Base-by-base conservation (phyloP, 192 early-diverging fungal species). In the Coemansia sp. region DNA sequence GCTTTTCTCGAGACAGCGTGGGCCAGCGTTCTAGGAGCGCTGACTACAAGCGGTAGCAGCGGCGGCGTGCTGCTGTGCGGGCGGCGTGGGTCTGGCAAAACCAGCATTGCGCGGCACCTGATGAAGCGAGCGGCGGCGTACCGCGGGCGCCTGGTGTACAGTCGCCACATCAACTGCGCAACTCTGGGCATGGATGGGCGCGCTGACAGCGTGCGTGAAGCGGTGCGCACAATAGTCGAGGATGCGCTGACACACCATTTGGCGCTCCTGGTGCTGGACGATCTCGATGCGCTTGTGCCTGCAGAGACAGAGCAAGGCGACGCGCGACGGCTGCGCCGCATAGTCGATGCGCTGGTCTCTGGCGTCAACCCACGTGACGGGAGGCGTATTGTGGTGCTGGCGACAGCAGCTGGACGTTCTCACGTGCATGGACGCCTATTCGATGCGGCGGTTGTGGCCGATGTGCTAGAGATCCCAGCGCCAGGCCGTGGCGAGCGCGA, bases 21-120 rank as follows among this genome's bases (percentile, higher is more conserved):
- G 77, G 61, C 59, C 45, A 43, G 59, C 52, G 59, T 80, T 25
- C 67, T 71, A 15, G 57, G 69, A 29, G 65, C 72, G 0, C 32
- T 80, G 68, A 59, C 62, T 42, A 69, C 52, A 5, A 36, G 45
- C 33, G 53, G 63, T 40, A 38, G 36, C 2, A 38, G 36, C 2
- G 66, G 66, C 43, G 89, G 91, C n/a, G 67, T 90, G 22, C 69
- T 92, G 22, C 46, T 91, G 11, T 86, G 87, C 49, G 91, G 91
- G 10, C 75, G 87, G 9, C 90, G 87, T 65, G 91, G 91, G 35
- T 85, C 89, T 4, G 91, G 91, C n/a, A 92, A 92, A 55, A 86
- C 90, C 15, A 85, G 84, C 41, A 79, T 91, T 17, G 81, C 82
- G 15, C 71, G 83, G n/a, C 71, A 82, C 10, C 55, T 92, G 33